Evolutionary conservation across 768 basidiomycete genomes (phyloP), one percentile per base, ranked within the genome.

Genomic region (Lepiota venenata): DNA sequence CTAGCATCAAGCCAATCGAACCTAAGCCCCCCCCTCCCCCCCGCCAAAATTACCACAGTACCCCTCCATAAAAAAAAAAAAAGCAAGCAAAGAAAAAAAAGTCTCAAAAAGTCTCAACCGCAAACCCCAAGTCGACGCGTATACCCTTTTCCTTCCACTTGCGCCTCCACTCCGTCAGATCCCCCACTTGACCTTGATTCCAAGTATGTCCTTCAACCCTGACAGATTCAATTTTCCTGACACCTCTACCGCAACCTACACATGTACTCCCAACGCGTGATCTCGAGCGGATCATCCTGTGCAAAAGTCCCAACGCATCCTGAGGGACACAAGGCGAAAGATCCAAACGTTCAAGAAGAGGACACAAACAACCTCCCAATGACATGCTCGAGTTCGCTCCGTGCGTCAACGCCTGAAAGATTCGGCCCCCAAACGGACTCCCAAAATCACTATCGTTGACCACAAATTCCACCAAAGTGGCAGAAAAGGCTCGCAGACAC

Each of bases 201-300:
- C n/a, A 8, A 22, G 16, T 6, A 6, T 3, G 18, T 2, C 47
- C 22, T 3, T 3, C 25, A n/a, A 46, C 45, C 3, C 18, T 29
- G 2, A 54, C 52, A 20, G 6, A 15, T 39, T 20, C 15, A 22
- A 54, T 25, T 40, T 54, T 54, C 52, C 11, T 32, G 25, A 52
- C 27, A 43, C 22, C 37, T 11, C 52, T 32, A 47, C 32, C 18
- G 32, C 32, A 47, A 6, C 7, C 36, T 15, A 2, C 10, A 32
- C 52, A 46, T 11, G 25, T n/a, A 27, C 25, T 27, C 14, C 29
- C 25, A 25, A 45, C 27, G 7, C 16, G n/a, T 1, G 45, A 47
- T 25, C 52, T 36, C 14, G 52, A 54, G 14, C 18, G 15, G 12
- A 54, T n/a, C 52, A 54, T 54, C 16, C 22, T 16, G 14, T 14